Evolutionary conservation across 306 rosid species (phyloP).

Genomic region (Casuarina equisetifolia): DNA sequence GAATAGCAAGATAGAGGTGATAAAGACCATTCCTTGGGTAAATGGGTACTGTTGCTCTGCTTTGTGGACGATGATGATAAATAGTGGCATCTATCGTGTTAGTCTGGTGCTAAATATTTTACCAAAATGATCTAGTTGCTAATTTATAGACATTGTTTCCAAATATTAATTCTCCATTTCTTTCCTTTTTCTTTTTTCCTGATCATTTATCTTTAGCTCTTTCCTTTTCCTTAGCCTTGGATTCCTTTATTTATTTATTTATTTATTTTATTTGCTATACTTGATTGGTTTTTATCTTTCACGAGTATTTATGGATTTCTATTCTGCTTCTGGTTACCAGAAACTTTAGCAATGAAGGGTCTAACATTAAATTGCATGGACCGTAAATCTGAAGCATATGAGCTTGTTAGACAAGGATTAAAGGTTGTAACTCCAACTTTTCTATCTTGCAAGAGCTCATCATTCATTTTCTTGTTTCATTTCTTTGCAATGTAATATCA

Average conservation of each 20-base stretch:
- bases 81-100: background rate
- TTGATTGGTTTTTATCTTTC: background rate
- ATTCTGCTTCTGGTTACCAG: constrained; percentile 48
- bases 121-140: background rate
- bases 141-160: background rate
- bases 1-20: background rate
- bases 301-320: background rate
- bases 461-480: constrained; percentile 17
- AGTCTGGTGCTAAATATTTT: background rate
- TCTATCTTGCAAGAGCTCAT: background rate
- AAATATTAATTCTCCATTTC: background rate
- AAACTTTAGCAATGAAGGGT: constrained; percentile 99
- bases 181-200: background rate
- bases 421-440: constrained; percentile 58
- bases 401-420: constrained; percentile 88
- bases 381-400: constrained; percentile 96
- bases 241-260: constrained; percentile 8
- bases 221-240: background rate
- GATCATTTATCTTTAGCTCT: background rate
- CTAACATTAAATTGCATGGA: constrained; percentile 97
- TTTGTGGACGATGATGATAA: background rate
- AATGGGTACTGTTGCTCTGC: background rate
- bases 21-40: background rate
- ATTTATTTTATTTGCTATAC: background rate
- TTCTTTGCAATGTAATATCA: constrained; percentile 16